Percentiles rank a stretch among this genome's conserved stretches.
phyloP scores from a whole-genome alignment of 2,329 filamentous ascomycete genomes.

The Mariannaea sp. region DNA sequence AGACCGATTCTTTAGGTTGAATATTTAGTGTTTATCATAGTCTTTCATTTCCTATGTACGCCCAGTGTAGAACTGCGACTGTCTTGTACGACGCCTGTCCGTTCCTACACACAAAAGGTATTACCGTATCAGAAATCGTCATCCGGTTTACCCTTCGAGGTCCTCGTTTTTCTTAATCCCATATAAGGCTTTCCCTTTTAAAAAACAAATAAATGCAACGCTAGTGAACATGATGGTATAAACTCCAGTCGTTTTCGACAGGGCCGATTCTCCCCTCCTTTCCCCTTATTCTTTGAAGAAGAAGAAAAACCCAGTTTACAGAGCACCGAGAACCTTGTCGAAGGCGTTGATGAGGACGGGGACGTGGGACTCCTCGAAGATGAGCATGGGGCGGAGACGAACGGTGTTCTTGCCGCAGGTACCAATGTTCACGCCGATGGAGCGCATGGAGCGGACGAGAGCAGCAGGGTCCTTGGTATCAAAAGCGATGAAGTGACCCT shows the following conservation, averaged over 20 bases:
- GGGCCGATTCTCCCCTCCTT: slow-evolving; percentile 11
- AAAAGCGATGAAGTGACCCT: slow-evolving; percentile 78
- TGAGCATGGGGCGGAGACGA: slow-evolving; percentile 77
- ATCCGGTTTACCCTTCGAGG: slow-evolving; percentile 12
- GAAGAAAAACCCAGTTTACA: slow-evolving; percentile 35
- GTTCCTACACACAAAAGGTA: slow-evolving; percentile 30
- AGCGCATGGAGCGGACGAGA: slow-evolving; percentile 73
- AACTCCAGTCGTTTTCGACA: slow-evolving; percentile 12
- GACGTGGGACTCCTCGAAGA: slow-evolving; percentile 75
- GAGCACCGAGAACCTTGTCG: slow-evolving; percentile 38
- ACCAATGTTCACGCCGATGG: slow-evolving; percentile 75
- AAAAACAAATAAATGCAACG: slow-evolving; percentile 34
- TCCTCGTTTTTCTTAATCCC: slow-evolving; percentile 21
- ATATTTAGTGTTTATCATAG: slow-evolving; percentile 19
- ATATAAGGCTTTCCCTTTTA: slow-evolving; percentile 15
- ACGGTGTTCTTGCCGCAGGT: slow-evolving; percentile 74
- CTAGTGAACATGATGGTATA: slow-evolving; percentile 35
- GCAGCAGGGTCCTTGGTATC: slow-evolving; percentile 72
- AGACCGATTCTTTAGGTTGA: background rate
- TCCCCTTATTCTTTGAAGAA: slow-evolving; percentile 1
- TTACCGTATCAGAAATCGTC: slow-evolving; percentile 25
- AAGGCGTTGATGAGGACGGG: slow-evolving; percentile 37
- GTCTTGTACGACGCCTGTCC: slow-evolving; percentile 30
- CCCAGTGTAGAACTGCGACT: slow-evolving; percentile 30
- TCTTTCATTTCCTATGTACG: slow-evolving; percentile 31